These are phyloP conservation scores for Neonothopanus nambi DNA, from an alignment of 1,284 basidiomycete species.

Conservation along the genomic window DNA sequence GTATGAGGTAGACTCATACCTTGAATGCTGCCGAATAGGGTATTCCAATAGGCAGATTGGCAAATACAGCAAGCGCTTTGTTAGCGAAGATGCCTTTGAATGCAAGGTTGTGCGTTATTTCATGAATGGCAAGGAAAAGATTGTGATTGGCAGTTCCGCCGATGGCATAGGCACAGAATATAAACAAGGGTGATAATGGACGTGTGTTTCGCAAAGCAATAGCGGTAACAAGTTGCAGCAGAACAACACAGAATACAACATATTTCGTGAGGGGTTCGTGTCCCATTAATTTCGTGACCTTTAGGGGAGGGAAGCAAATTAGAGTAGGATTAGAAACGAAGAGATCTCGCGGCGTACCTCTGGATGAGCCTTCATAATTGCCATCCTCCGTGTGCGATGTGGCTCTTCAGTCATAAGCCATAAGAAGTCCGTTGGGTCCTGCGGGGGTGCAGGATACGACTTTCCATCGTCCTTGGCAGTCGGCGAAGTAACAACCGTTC, in stretches of 20 bases:
- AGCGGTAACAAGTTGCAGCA: constrained; percentile 73
- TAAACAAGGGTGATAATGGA: constrained; percentile 72
- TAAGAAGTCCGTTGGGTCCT: constrained; percentile 79
- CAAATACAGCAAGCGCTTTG: constrained; percentile 85
- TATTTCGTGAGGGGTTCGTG: constrained; percentile 90
- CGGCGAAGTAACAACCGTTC: constrained; percentile 50
- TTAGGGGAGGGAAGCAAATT: constrained; percentile 6
- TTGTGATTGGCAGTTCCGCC: constrained; percentile 98
- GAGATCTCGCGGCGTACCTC: constrained; percentile 54
- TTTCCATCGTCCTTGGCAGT: constrained; percentile 41
- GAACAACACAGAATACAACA: constrained; percentile 76
- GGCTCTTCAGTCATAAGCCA: constrained; percentile 99
- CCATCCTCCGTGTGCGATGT: constrained; percentile 84
- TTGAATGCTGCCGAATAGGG: constrained; percentile 98
- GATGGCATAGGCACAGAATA: constrained; percentile 81
- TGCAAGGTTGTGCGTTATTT: constrained; percentile 97
- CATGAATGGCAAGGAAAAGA: constrained; percentile 95
- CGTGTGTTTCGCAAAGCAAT: constrained; percentile 64
- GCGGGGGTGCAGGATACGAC: constrained; percentile 52
- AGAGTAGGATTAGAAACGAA: not conserved
- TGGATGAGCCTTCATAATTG: constrained; percentile 93
- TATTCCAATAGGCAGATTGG: constrained; percentile 91
- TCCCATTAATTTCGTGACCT: constrained; percentile 96
- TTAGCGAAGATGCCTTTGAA: constrained; percentile 86
- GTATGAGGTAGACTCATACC: constrained; percentile 39